phyloP scores from a whole-genome alignment of 257 asterid species.

The Fraxinus excelsior region DNA sequence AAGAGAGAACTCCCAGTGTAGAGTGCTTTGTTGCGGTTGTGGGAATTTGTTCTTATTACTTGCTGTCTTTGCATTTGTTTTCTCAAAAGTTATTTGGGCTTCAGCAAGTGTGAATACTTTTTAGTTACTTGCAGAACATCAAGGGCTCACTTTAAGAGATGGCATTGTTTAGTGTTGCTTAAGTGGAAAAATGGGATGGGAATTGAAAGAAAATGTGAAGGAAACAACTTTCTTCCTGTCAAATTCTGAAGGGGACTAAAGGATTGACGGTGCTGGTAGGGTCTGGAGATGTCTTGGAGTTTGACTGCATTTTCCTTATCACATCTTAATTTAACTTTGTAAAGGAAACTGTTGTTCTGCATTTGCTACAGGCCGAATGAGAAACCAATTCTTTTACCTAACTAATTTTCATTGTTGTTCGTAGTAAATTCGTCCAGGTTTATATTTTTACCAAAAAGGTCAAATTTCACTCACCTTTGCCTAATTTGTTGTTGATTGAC shows the following conservation, averaged over 20 bases:
- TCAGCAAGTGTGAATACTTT: not conserved
- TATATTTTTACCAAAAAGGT: not conserved
- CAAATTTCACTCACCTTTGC: not conserved
- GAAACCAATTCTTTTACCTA: not conserved
- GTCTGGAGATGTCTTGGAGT: not conserved
- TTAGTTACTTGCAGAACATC: slow-evolving; percentile 6
- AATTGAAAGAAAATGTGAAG: not conserved
- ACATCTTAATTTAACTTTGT: not conserved
- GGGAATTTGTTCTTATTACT: not conserved
- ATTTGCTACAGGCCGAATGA: not conserved
- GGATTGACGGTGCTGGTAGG: not conserved
- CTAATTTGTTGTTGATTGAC: not conserved
- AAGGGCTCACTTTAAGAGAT: slow-evolving; percentile 1
- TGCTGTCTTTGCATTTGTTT: not conserved
- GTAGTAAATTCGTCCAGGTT: not conserved
- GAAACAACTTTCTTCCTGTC: not conserved
- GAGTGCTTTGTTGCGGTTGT: not conserved
- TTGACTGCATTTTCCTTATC: not conserved
- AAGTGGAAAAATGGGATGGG: slow-evolving; percentile 6
- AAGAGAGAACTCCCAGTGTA: not conserved
- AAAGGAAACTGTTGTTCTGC: not conserved
- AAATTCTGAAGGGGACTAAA: slow-evolving; percentile 14
- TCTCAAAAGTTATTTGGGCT: not conserved
- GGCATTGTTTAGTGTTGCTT: slow-evolving; percentile 5
- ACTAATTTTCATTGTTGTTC: not conserved